phyloP scores from a whole-genome alignment of 345 rosid genomes.

The Noccaea bulbosa region DNA sequence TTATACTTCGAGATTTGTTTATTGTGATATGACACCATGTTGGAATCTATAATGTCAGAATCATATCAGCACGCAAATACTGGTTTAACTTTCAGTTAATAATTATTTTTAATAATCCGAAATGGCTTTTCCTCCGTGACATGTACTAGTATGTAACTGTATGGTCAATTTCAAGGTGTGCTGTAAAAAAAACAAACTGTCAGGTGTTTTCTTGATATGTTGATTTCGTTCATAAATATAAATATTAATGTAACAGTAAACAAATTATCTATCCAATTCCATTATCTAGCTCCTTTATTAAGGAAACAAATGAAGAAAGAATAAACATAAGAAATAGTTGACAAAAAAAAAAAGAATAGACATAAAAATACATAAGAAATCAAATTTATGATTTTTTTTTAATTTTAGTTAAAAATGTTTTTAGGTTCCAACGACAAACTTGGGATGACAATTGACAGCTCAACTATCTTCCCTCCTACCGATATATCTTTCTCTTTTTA shows the following conservation, averaged over 20 bases:
- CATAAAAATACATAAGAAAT: constrained; percentile 1
- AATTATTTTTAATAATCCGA: background rate
- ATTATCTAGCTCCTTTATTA: background rate
- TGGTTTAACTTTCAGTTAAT: background rate
- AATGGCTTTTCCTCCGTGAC: background rate
- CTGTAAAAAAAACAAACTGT: no score
- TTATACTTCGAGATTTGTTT: constrained; percentile 8
- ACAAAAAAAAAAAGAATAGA: background rate
- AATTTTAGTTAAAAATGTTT: background rate
- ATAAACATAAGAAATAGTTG: no score
- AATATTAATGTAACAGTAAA: background rate
- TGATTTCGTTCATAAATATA: background rate
- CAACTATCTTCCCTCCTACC: constrained; percentile 47
- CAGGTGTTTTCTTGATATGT: background rate
- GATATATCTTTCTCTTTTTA: constrained; percentile 32
- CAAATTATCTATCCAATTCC: background rate
- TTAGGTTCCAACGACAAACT: constrained; percentile 34
- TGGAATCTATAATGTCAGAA: constrained; percentile 34
- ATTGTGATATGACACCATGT: constrained; percentile 20
- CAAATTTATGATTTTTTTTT: background rate
- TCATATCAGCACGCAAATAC: constrained; percentile 9
- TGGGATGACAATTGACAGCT: constrained; percentile 36
- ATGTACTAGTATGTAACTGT: no score
- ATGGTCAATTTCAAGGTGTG: background rate
- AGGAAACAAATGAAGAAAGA: background rate